Evolutionary conservation across 352 stramenopile species (phyloP), one percentile per base, ranked within the genome.

Genomic region (Peronospora destructor): DNA sequence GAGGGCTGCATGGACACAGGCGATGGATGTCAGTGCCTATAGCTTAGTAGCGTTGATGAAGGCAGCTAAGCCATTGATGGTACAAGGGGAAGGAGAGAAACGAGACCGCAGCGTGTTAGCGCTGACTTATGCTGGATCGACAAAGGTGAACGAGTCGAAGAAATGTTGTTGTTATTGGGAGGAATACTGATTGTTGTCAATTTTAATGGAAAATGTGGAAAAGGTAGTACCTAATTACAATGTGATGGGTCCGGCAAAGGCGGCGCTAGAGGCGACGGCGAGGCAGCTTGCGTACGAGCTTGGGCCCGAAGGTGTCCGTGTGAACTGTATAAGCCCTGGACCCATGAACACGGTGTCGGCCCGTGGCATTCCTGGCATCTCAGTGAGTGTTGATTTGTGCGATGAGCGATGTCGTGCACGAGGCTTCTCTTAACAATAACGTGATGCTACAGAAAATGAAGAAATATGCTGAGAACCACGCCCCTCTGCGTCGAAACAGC

Each of bases 211-310:
- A n/a, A n/a, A 14, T 37, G 33, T 37, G 56, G 12, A 23, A n/a
- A 12, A 66, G 58, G 84, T 93, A 30, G 74, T 96, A 33, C 87
- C 83, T 10, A 87, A 78, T 41, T 97, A 97, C 69, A 91, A 94
- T 53, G 65, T 91, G 13, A 97, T 97, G 90, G 90, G 90, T 4
- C 87, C 87, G 4, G 86, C 84, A 13, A 97, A 97, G 52, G 90
- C 87, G 26, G 81, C 84, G 6, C 69, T 97, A 5, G 90, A 97
- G 53, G 79, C 83, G 5, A 85, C 77, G 11, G 66, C 87, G 16
- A 67, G 88, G 21, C 81, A 88, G 26, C 61, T 97, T 3, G 90
- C 90, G 16, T 69, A 76, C 26, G 89, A 97, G 35, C 63, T 95
- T 2, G 78, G 81, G 10, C 58, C 63, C 0, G 55, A 84, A 13